These are phyloP conservation scores for Collybia mongolica DNA, from an alignment of 768 basidiomycete species.

Conservation along the genomic window DNA sequence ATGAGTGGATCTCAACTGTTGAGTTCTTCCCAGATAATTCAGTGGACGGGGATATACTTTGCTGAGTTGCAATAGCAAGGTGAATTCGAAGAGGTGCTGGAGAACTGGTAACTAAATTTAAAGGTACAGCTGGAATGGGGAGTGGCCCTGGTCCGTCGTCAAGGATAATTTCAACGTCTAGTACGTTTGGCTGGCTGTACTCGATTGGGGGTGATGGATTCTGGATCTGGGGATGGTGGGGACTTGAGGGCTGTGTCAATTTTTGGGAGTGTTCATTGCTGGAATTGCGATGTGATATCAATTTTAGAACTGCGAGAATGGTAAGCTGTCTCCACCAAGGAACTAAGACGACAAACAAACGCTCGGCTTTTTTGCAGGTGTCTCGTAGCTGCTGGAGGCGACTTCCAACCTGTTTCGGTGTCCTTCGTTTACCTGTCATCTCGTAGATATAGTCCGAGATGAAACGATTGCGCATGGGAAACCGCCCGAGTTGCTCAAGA, in stretches of 20 bases:
- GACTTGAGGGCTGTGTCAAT: constrained; percentile 15
- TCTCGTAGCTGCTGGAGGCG: constrained; percentile 57
- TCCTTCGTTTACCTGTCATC: constrained; percentile 48
- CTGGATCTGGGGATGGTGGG: constrained; percentile 16
- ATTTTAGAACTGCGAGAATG: constrained; percentile 22
- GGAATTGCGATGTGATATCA: constrained; percentile 24
- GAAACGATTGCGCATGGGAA: constrained; percentile 61
- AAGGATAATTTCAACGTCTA: constrained; percentile 16
- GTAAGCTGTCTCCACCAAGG: neutral
- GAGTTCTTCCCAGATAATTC: constrained; percentile 36
- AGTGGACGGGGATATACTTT: neutral
- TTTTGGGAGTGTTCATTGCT: constrained; percentile 2
- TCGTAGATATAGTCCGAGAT: constrained; percentile 57
- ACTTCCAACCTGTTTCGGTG: constrained; percentile 59
- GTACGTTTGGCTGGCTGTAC: no score
- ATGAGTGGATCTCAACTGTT: constrained; percentile 50
- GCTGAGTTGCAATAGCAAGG: neutral
- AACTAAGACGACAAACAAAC: constrained; percentile 18
- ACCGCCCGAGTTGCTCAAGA: constrained; percentile 48
- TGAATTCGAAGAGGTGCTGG: constrained; percentile 4
- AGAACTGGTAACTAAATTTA: neutral
- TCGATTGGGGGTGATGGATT: constrained; percentile 8
- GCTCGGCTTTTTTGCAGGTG: constrained; percentile 43
- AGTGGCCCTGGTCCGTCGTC: neutral
- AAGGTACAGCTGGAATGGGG: constrained; percentile 3